Base-by-base conservation (phyloP, 2,329 filamentous ascomycete species). In the Reticulascus tulasneorum region DNA sequence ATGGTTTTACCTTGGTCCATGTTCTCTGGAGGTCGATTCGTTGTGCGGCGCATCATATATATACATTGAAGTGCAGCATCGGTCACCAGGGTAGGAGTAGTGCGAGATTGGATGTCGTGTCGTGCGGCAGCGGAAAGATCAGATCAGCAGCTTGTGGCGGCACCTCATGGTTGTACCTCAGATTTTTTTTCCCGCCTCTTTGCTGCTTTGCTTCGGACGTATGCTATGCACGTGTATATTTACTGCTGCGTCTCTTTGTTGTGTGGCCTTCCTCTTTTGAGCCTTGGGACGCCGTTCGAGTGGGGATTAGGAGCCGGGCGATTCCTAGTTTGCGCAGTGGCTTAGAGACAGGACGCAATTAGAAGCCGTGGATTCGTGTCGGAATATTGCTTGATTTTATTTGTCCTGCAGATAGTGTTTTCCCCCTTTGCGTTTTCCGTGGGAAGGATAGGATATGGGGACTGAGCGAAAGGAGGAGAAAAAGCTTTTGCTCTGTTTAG, bases 111-210 rank as follows among this genome's bases (percentile, higher is more conserved):
- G 28, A 24, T 29, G 27, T 40, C 12, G n/a, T 23, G 39, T 43
- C 24, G 35, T 32, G 40, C 18, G 26, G 40, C 22, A 26, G 33
- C 23, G 12, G 27, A 26, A 23, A 35, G 26, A 30, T 44, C 29
- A 44, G 22, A 42, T 26, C 30, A 42, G 31, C 31, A 29, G 37
- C n/a, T 29, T 29, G 28, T 27, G 24, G 37, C 28, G 38, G 39
- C 30, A 25, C 35, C n/a, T n/a, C n/a, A n/a, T n/a, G n/a, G n/a
- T n/a, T n/a, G n/a, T n/a, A n/a, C n/a, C n/a, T n/a, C n/a, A n/a
- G n/a, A n/a, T n/a, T n/a, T n/a, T n/a, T n/a, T n/a, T n/a, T n/a
- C n/a, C n/a, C n/a, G n/a, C n/a, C n/a, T n/a, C n/a, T n/a, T n/a
- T n/a, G n/a, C n/a, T n/a, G 40, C 25, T 40, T 17, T 40, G 28